Evolutionary conservation across 2,329 filamentous ascomycete species (phyloP).

Genomic region (Gyromitra esculenta): DNA sequence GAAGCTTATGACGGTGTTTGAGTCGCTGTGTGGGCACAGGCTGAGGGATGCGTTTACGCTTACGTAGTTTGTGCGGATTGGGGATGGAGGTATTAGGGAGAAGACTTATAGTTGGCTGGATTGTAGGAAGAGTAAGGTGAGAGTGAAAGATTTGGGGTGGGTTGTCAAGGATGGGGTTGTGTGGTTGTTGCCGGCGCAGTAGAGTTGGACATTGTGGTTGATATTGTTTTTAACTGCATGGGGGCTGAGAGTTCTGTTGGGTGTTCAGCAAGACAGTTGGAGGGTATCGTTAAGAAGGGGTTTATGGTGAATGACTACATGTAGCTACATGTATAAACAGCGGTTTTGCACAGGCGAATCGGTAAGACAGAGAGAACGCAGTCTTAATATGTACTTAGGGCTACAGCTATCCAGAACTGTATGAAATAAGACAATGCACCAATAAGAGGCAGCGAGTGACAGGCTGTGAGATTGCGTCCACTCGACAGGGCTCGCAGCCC

Average conservation of each 20-base stretch:
- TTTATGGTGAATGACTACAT: too few relatives aligned
- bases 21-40: background rate
- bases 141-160: constrained; percentile 2
- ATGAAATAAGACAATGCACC: background rate
- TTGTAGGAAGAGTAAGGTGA: background rate
- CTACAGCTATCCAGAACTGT: too few relatives aligned
- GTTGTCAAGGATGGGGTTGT: constrained; percentile 1
- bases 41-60: background rate
- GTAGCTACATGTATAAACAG: too few relatives aligned
- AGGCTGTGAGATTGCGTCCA: background rate
- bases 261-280: background rate
- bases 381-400: too few relatives aligned
- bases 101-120: constrained; percentile 2
- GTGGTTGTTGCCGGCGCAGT: background rate
- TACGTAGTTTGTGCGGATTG: constrained; percentile 1
- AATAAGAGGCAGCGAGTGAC: constrained; percentile 19
- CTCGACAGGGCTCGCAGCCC: constrained; percentile 33
- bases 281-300: too few relatives aligned
- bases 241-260: background rate
- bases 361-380: too few relatives aligned
- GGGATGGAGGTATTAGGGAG: background rate
- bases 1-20: constrained; percentile 4
- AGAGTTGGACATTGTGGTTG: background rate
- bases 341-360: too few relatives aligned
- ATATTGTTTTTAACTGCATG: background rate